Conservation (phyloP, 2,329 filamentous ascomycete species). For the Diaporthe longicolla region DNA sequence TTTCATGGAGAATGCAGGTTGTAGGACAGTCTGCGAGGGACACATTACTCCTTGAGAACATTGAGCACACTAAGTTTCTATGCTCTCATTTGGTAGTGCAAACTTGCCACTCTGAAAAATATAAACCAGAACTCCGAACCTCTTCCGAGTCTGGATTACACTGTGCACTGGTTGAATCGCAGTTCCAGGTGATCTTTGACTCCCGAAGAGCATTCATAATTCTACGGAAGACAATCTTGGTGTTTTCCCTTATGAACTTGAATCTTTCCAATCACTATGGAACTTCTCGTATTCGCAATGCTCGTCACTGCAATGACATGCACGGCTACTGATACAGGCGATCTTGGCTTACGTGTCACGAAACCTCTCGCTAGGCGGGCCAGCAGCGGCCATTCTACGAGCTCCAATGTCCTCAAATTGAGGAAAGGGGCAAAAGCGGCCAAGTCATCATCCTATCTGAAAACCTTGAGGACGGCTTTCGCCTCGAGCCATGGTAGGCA, state of each 20-base stretch:
- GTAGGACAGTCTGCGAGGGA: neutral
- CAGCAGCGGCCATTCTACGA: conserved; percentile 28
- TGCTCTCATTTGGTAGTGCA: neutral
- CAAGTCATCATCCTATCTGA: conserved; percentile 34
- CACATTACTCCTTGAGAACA: no score
- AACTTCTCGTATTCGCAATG: neutral
- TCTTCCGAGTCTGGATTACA: neutral
- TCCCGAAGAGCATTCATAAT: no score
- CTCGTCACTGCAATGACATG: neutral
- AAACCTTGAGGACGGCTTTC: neutral
- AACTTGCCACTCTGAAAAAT: neutral
- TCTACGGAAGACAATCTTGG: no score
- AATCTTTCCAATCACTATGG: neutral
- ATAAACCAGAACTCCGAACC: neutral
- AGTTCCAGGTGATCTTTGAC: neutral
- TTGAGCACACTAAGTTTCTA: neutral
- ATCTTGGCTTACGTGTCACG: neutral
- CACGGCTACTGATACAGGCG: neutral
- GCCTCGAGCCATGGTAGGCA: neutral
- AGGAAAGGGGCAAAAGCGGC: conserved; percentile 27
- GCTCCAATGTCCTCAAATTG: conserved; percentile 29
- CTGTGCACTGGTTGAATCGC: neutral
- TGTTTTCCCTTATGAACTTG: no score
- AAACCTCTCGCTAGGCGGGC: conserved; percentile 16
- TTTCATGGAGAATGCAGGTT: no score